phyloP scores from a whole-genome alignment of 1,284 basidiomycete species.

The Puccinia coronata region DNA sequence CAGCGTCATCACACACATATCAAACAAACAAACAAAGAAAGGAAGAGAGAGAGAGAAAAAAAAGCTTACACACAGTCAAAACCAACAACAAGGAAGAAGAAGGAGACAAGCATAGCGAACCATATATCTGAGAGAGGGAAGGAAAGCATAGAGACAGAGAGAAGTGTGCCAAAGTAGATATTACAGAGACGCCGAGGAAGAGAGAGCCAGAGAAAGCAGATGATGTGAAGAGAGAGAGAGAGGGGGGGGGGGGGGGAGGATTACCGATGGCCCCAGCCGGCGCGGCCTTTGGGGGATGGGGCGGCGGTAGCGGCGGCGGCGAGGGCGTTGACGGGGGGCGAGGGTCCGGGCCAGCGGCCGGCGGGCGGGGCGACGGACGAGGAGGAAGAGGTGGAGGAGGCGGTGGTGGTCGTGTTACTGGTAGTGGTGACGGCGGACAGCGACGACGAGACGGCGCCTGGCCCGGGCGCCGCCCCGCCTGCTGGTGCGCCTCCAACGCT shows the following conservation, averaged over 20 bases:
- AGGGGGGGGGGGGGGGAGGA: background rate
- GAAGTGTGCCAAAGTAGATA: background rate
- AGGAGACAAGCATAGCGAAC: no score
- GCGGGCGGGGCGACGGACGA: background rate
- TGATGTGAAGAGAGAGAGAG: background rate
- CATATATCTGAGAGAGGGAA: background rate
- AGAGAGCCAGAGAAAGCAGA: background rate
- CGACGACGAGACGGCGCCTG: background rate
- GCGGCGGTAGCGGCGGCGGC: no score
- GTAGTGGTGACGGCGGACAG: background rate
- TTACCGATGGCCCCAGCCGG: conserved; percentile 19
- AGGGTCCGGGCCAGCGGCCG: background rate
- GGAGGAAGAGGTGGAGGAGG: conserved; percentile 2
- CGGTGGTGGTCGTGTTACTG: conserved; percentile 3
- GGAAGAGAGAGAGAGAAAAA: no score
- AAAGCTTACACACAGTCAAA: no score
- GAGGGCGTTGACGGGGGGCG: background rate
- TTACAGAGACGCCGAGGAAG: background rate
- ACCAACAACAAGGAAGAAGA: no score
- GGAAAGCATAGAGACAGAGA: background rate
- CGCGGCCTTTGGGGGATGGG: background rate
- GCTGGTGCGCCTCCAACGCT: background rate
- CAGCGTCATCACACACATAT: no score
- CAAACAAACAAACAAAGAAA: no score
- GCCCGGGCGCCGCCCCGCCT: background rate